Conservation (phyloP, 805 yeast species). For the Blastobotrys muscicola region DNA sequence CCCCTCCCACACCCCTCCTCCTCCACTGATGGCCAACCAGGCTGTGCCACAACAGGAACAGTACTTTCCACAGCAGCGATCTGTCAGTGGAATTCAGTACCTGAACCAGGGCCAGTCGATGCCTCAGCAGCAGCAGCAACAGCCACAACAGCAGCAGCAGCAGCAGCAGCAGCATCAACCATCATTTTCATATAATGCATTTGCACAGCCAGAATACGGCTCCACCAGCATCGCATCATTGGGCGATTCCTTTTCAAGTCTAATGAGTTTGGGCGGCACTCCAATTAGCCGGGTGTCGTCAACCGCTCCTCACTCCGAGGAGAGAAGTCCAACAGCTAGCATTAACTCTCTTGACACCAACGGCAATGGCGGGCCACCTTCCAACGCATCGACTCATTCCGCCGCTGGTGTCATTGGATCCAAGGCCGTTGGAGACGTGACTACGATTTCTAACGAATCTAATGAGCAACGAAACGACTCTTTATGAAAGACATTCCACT, state of each 20-base stretch:
- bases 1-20: slow-evolving; percentile 20
- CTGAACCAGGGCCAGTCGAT: neutral
- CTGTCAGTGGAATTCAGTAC: neutral
- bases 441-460: slow-evolving; percentile 15
- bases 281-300: slow-evolving; percentile 9
- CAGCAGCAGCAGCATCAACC: slow-evolving; percentile 23
- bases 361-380: neutral
- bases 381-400: slow-evolving; percentile 2
- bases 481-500: neutral
- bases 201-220: no score
- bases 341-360: slow-evolving; percentile 5
- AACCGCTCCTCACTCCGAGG: slow-evolving; percentile 1
- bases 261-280: slow-evolving; percentile 14
- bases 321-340: slow-evolving; percentile 10
- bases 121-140: slow-evolving; percentile 10
- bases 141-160: slow-evolving; percentile 10
- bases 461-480: slow-evolving; percentile 7
- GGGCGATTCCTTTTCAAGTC: slow-evolving; percentile 15
- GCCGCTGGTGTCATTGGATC: slow-evolving; percentile 20
- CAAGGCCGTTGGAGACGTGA: slow-evolving; percentile 13
- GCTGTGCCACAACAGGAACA: slow-evolving; percentile 4
- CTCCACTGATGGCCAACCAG: slow-evolving; percentile 1
- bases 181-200: neutral
- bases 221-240: slow-evolving; percentile 4
- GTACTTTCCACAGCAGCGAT: slow-evolving; percentile 4